Percentiles rank a stretch among this genome's conserved stretches.
Conservation (phyloP, 192 early-diverging fungal genomes). For the Rhizophagus sp. region DNA sequence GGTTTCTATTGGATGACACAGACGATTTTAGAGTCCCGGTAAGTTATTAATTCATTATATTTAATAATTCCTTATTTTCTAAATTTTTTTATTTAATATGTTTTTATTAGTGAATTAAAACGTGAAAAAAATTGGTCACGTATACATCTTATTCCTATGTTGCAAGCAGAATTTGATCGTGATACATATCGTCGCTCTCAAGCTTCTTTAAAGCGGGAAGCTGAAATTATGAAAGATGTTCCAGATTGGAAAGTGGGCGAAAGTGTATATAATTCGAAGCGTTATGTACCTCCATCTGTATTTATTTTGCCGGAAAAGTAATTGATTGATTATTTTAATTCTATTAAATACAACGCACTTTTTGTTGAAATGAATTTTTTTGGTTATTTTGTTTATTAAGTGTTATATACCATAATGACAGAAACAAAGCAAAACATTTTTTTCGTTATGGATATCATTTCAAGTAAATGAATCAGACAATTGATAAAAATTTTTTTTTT, state of each 20-base stretch:
- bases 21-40: conserved; percentile 71
- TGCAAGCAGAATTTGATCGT: conserved; percentile 93
- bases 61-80: too few relatives aligned
- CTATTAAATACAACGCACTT: too few relatives aligned
- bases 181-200: conserved; percentile 82
- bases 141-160: conserved; percentile 86
- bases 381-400: too few relatives aligned
- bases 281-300: conserved; percentile 68
- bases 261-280: conserved; percentile 88
- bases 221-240: conserved; percentile 85
- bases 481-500: too few relatives aligned
- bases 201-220: conserved; percentile 72
- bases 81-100: background rate
- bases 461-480: too few relatives aligned
- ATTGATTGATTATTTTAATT: background rate
- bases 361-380: too few relatives aligned
- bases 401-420: too few relatives aligned
- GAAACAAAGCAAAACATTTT: too few relatives aligned
- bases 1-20: conserved; percentile 76
- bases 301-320: conserved; percentile 6
- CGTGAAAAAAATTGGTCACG: conserved; percentile 94
- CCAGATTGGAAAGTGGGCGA: conserved; percentile 76
- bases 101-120: conserved; percentile 71
- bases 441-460: too few relatives aligned
- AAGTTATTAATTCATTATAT: conserved; percentile 24